Evolutionary conservation across 2,329 filamentous ascomycete genomes (phyloP).

Genomic region (Lithohypha guttulata): DNA sequence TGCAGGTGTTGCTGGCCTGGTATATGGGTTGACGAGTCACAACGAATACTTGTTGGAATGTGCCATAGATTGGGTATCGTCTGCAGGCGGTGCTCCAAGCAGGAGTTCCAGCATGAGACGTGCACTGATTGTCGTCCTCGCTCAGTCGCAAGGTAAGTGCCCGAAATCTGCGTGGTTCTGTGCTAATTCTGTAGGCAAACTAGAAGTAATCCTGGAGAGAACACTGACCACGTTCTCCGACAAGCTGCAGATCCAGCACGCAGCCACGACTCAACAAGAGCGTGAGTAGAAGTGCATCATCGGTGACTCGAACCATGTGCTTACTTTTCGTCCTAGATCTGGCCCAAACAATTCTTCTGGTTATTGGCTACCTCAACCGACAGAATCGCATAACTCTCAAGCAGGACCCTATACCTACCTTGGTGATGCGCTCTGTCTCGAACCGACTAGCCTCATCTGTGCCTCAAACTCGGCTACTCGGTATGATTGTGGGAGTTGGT

Average conservation of each 20-base stretch:
- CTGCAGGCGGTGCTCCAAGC: constrained; percentile 52
- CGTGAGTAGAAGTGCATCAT: constrained; percentile 39
- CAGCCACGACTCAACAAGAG: constrained; percentile 79
- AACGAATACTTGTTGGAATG: constrained; percentile 42
- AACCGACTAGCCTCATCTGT: constrained; percentile 75
- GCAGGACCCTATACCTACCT: constrained; percentile 57
- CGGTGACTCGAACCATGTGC: constrained; percentile 15
- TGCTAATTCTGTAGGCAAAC: too few relatives aligned
- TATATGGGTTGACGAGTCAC: constrained; percentile 41
- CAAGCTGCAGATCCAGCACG: constrained; percentile 74
- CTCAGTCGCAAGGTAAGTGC: constrained; percentile 41
- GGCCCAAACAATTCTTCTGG: constrained; percentile 66
- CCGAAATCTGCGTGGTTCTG: background rate
- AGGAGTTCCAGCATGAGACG: constrained; percentile 56
- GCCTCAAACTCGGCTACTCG: constrained; percentile 63
- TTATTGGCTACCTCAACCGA: constrained; percentile 64
- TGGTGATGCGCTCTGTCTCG: constrained; percentile 69
- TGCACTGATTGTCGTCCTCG: constrained; percentile 51
- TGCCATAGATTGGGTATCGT: constrained; percentile 55
- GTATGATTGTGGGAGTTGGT: constrained; percentile 75
- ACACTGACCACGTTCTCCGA: constrained; percentile 67
- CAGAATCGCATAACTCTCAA: constrained; percentile 54
- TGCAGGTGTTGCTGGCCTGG: constrained; percentile 48
- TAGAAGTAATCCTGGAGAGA: constrained; percentile 53
- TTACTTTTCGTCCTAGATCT: constrained; percentile 41